A percentile compares a stretch with the other conserved stretches of the same genome.
These are phyloP conservation scores for Hypericum androsaemum DNA, from an alignment of 345 rosid species.

Conservation along the genomic window DNA sequence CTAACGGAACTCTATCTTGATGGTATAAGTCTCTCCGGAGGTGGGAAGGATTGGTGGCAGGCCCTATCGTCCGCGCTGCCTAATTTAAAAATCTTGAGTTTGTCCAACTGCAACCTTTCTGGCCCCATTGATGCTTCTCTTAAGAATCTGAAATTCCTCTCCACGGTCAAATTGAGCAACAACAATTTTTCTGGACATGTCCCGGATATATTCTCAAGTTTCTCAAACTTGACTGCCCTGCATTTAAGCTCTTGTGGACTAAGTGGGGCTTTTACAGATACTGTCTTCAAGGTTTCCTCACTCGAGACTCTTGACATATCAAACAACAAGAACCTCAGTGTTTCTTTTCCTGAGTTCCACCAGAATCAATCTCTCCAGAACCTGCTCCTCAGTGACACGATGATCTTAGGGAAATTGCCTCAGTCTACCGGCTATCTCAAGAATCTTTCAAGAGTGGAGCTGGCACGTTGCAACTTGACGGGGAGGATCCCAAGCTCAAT, in stretches of 20 bases:
- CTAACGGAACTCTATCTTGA: slow-evolving; percentile 21
- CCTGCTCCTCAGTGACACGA: slow-evolving; percentile 17
- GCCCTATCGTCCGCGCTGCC: slow-evolving; percentile 16
- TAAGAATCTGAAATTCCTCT: slow-evolving; percentile 5
- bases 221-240: slow-evolving; percentile 12
- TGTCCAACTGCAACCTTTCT: slow-evolving; percentile 18
- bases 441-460: slow-evolving; percentile 13
- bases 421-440: slow-evolving; percentile 21
- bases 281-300: slow-evolving; percentile 13
- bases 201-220: slow-evolving; percentile 22
- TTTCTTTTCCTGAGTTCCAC: slow-evolving; percentile 9
- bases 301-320: slow-evolving; percentile 28
- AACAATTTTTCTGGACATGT: slow-evolving; percentile 19
- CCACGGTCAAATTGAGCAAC: slow-evolving; percentile 3
- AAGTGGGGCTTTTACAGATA: slow-evolving; percentile 22
- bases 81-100: slow-evolving; percentile 19
- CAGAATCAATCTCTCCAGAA: slow-evolving; percentile 15
- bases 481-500: slow-evolving; percentile 27
- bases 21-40: slow-evolving; percentile 18
- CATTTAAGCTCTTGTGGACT: slow-evolving; percentile 9
- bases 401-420: slow-evolving; percentile 24
- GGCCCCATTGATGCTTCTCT: slow-evolving; percentile 24
- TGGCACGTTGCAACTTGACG: slow-evolving; percentile 11
- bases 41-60: slow-evolving; percentile 20
- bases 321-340: slow-evolving; percentile 12